These are phyloP conservation scores for Benincasa hispida DNA, from an alignment of 306 rosid species.

Conservation along the genomic window DNA sequence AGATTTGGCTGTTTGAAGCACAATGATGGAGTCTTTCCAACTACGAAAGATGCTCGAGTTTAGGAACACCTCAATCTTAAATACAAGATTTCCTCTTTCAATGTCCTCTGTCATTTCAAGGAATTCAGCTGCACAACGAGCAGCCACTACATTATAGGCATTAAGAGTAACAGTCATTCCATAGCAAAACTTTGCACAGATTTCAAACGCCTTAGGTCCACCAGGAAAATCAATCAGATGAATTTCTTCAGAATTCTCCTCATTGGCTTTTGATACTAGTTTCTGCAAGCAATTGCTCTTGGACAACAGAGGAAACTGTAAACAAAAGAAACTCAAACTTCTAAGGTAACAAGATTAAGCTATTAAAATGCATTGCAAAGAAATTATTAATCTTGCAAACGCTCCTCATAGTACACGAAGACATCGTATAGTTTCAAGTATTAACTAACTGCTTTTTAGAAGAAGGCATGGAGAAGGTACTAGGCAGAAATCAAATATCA, in stretches of 20 bases:
- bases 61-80: conserved; percentile 87
- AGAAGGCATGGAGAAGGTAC: background rate
- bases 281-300: conserved; percentile 72
- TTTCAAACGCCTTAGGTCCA: conserved; percentile 85
- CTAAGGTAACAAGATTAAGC: background rate
- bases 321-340: conserved; percentile 12
- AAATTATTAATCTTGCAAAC: background rate
- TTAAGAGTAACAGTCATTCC: conserved; percentile 93
- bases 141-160: conserved; percentile 94
- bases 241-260: conserved; percentile 59
- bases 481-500: background rate
- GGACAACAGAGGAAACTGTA: conserved; percentile 82
- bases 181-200: conserved; percentile 90
- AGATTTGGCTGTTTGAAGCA: conserved; percentile 79
- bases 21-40: conserved; percentile 96
- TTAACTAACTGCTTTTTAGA: background rate
- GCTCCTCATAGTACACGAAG: background rate
- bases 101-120: conserved; percentile 88
- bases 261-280: conserved; percentile 43
- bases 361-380: background rate
- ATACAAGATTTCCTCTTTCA: conserved; percentile 72
- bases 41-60: conserved; percentile 83
- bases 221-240: conserved; percentile 69
- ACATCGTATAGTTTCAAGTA: background rate
- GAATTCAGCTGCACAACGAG: conserved; percentile 87